Evolutionary conservation across 441 rosid species (phyloP).

Genomic region (Geranium incanum): DNA sequence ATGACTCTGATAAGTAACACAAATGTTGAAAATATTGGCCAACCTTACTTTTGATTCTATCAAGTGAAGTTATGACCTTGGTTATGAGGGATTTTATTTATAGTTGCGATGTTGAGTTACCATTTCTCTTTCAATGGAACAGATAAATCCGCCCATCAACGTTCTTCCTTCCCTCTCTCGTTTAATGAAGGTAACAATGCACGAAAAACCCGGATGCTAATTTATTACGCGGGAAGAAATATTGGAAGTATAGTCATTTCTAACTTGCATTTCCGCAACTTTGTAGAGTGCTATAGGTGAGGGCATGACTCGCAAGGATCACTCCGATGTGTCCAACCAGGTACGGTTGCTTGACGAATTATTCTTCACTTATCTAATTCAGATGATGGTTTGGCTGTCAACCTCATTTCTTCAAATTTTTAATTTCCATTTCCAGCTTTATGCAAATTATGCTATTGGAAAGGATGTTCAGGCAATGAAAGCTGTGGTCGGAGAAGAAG

Average conservation of each 20-base stretch:
- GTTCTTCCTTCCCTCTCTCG: slow-evolving; percentile 97
- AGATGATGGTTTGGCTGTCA: no score
- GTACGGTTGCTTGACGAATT: slow-evolving; percentile 22
- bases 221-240: not conserved
- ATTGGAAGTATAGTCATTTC: not conserved
- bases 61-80: not conserved
- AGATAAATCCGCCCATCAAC: slow-evolving; percentile 97
- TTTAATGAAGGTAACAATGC: slow-evolving; percentile 66
- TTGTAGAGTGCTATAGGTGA: slow-evolving; percentile 97
- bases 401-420: not conserved
- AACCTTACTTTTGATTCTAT: no score
- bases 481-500: slow-evolving; percentile 99
- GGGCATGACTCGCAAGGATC: slow-evolving; percentile 97
- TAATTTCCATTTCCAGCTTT: slow-evolving; percentile 43
- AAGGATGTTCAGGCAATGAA: slow-evolving; percentile 99
- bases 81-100: not conserved
- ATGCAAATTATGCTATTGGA: slow-evolving; percentile 94
- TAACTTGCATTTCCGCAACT: not conserved
- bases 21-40: no score
- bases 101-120: slow-evolving; percentile 11
- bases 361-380: no score
- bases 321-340: slow-evolving; percentile 98
- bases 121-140: slow-evolving; percentile 22
- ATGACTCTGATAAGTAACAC: no score
- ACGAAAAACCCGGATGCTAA: no score